Conservation (phyloP, 176 grass and related monocot genomes). For the Carex kokanica region DNA sequence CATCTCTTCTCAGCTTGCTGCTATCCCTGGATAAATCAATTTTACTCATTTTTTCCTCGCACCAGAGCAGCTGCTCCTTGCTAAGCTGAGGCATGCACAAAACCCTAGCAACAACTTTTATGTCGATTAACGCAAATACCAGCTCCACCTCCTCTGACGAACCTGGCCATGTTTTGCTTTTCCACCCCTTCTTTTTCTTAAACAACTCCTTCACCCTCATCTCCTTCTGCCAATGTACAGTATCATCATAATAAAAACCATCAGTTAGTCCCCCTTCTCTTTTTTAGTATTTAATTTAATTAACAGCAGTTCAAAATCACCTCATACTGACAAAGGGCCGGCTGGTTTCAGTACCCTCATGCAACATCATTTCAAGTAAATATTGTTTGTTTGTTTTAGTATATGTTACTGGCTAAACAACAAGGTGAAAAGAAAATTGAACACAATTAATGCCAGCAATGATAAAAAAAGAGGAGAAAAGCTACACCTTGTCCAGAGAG, state of each 20-base stretch:
- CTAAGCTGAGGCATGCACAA: slow-evolving; percentile 73
- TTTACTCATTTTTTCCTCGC: slow-evolving; percentile 99
- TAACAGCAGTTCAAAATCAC: neutral
- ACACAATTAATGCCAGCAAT: neutral
- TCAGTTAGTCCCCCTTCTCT: neutral
- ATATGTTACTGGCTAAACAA: neutral
- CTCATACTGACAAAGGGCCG: neutral
- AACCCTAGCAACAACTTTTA: slow-evolving; percentile 84
- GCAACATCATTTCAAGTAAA: neutral
- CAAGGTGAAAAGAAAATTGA: neutral
- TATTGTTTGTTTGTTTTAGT: neutral
- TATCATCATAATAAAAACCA: neutral
- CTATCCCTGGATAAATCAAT: slow-evolving; percentile 58
- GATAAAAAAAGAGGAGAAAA: neutral
- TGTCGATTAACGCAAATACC: slow-evolving; percentile 76
- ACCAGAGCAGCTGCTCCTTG: slow-evolving; percentile 96
- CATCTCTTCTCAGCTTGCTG: slow-evolving; percentile 64
- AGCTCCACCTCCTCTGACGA: slow-evolving; percentile 80
- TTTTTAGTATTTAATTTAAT: neutral
- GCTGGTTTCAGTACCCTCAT: neutral
- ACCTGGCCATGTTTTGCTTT: slow-evolving; percentile 65
- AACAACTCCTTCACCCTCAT: slow-evolving; percentile 81
- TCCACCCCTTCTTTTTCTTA: slow-evolving; percentile 90
- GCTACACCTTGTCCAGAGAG: slow-evolving; percentile 73
- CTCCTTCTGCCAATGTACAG: slow-evolving; percentile 59